Percentiles rank a stretch among this genome's conserved stretches.
Conservation (phyloP, 2,329 filamentous ascomycete genomes). For the Pseudogymnoascus verrucosus region DNA sequence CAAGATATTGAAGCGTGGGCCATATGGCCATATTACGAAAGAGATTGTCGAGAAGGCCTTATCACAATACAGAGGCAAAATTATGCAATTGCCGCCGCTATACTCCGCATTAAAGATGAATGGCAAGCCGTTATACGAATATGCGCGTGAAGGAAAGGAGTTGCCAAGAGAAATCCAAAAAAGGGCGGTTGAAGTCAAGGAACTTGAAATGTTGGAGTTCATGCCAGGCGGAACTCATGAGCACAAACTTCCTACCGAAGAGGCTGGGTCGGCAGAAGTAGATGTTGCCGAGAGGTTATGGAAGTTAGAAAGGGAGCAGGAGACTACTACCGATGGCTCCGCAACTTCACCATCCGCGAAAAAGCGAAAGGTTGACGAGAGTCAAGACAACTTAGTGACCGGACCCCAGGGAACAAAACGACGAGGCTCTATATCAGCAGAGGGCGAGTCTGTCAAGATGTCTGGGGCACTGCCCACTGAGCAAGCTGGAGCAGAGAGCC, state of each 20-base stretch:
- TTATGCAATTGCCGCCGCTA: constrained; percentile 83
- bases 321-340: constrained; percentile 30
- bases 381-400: constrained; percentile 25
- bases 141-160: constrained; percentile 80
- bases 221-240: constrained; percentile 73
- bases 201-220: constrained; percentile 78
- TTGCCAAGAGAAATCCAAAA: constrained; percentile 79
- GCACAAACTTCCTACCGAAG: constrained; percentile 70
- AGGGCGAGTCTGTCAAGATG: constrained; percentile 21
- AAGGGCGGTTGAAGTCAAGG: constrained; percentile 66
- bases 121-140: constrained; percentile 92
- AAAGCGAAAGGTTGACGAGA: constrained; percentile 26
- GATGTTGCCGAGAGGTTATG: constrained; percentile 66
- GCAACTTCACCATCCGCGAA: constrained; percentile 25
- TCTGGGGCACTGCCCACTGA: constrained; percentile 24
- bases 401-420: constrained; percentile 23
- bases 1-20: constrained; percentile 67
- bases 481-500: constrained; percentile 16
- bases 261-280: constrained; percentile 69
- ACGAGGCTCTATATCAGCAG: constrained; percentile 13
- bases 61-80: constrained; percentile 67
- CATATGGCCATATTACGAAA: constrained; percentile 74
- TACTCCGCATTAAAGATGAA: constrained; percentile 91
- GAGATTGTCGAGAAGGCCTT: constrained; percentile 72
- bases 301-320: constrained; percentile 47